Conservation (phyloP, 2,329 filamentous ascomycete species). For the Verticillium zaregamsianum region DNA sequence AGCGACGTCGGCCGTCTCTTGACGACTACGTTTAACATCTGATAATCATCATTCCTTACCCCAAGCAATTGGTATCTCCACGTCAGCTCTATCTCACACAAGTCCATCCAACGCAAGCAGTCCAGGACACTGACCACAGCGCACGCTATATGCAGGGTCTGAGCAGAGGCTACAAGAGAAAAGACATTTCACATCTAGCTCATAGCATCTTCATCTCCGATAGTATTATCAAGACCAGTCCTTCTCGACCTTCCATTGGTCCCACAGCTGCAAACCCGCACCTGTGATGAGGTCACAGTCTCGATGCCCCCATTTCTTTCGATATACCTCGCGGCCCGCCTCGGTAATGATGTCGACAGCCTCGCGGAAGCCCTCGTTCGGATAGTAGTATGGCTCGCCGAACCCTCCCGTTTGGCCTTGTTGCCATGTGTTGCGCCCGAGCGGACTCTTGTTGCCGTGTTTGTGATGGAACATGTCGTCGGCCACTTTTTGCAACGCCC, state of each 20-base stretch:
- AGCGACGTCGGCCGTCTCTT: background rate
- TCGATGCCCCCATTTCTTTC: conserved; percentile 41
- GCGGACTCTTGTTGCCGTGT: conserved; percentile 28
- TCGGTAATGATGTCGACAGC: conserved; percentile 41
- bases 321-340: conserved; percentile 35
- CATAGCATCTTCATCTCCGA: background rate
- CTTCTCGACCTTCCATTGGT: conserved; percentile 42
- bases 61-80: too few relatives aligned
- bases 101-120: background rate
- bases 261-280: conserved; percentile 30
- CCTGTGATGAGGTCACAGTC: conserved; percentile 35
- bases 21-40: too few relatives aligned
- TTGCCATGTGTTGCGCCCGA: conserved; percentile 49
- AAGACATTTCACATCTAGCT: too few relatives aligned
- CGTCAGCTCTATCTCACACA: background rate
- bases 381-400: conserved; percentile 50
- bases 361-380: conserved; percentile 37
- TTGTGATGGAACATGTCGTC: conserved; percentile 38
- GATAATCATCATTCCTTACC: too few relatives aligned
- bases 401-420: conserved; percentile 43
- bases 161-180: too few relatives aligned
- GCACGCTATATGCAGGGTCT: background rate
- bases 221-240: conserved; percentile 24
- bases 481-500: conserved; percentile 13
- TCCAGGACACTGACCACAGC: background rate